Conservation (phyloP, 345 rosid species). For the Noccaea bulbosa region DNA sequence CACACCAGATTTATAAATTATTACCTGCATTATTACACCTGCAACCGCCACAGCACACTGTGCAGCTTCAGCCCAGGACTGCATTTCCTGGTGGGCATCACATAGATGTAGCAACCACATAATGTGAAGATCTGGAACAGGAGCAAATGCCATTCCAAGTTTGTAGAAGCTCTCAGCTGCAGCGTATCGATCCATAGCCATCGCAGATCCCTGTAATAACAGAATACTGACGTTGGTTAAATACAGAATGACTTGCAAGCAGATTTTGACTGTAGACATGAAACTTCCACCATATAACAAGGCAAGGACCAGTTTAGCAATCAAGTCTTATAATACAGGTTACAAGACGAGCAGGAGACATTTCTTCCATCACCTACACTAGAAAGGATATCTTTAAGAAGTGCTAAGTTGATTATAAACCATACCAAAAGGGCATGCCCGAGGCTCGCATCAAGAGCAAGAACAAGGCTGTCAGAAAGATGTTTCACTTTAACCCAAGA, state of each 20-base stretch:
- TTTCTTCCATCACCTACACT: constrained; percentile 16
- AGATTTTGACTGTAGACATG: constrained; percentile 9
- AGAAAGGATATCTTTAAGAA: background rate
- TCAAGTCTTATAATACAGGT: constrained; percentile 23
- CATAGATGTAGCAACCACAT: constrained; percentile 99
- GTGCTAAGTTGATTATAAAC: constrained; percentile 26
- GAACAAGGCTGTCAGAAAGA: constrained; percentile 78
- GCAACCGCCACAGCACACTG: constrained; percentile 96
- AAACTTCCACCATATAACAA: constrained; percentile 3
- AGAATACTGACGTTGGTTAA: constrained; percentile 15
- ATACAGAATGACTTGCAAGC: constrained; percentile 15
- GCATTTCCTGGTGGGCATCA: constrained; percentile 99
- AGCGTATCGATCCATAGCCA: constrained; percentile 92
- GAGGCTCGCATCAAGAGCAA: constrained; percentile 96
- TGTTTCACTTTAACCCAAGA: constrained; percentile 86
- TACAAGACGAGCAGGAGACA: constrained; percentile 18
- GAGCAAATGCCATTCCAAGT: constrained; percentile 99
- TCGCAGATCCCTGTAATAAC: constrained; percentile 64
- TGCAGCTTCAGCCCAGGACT: constrained; percentile 99
- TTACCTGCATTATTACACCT: constrained; percentile 95
- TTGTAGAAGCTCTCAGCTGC: constrained; percentile 97
- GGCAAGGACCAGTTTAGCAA: constrained; percentile 22
- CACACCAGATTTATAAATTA: constrained; percentile 14
- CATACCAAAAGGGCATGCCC: constrained; percentile 97
- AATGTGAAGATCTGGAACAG: constrained; percentile 99